Conservation (phyloP, 129 eudicot species). For the Tagetes erecta region DNA sequence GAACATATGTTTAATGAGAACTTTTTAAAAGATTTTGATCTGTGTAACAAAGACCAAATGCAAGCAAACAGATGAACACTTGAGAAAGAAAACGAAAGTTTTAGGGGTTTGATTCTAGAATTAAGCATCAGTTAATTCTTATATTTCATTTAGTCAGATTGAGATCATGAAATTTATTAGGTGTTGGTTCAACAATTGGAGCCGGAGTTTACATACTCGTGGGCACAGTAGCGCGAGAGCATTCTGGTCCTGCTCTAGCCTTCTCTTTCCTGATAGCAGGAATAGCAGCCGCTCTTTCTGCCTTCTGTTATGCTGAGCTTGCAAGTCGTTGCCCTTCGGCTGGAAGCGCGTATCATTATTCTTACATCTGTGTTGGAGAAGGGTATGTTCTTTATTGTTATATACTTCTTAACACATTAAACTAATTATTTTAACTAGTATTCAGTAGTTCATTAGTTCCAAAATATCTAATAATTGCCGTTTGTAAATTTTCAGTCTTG, state of each 20-base stretch:
- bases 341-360: conserved; percentile 98
- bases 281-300: conserved; percentile 98
- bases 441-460: conserved; percentile 20
- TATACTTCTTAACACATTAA: background rate
- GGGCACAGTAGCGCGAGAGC: conserved; percentile 98
- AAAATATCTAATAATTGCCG: conserved; percentile 12
- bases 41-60: background rate
- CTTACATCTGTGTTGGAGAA: conserved; percentile 97
- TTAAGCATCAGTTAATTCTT: background rate
- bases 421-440: conserved; percentile 47
- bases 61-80: background rate
- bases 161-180: conserved; percentile 33
- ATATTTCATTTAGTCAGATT: background rate
- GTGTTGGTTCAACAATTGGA: conserved; percentile 98
- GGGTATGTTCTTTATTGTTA: conserved; percentile 47
- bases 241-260: conserved; percentile 91
- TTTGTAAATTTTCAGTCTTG: conserved; percentile 56
- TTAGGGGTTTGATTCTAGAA: background rate
- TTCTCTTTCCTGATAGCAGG: conserved; percentile 92
- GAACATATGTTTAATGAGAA: background rate
- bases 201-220: conserved; percentile 99
- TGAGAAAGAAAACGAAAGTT: background rate
- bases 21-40: background rate
- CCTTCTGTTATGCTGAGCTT: conserved; percentile 98
- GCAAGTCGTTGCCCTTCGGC: conserved; percentile 99